Percentiles rank a stretch among this genome's conserved stretches.
phyloP scores from a whole-genome alignment of 495 filamentous ascomycete genomes.

The Viridothelium virens region DNA sequence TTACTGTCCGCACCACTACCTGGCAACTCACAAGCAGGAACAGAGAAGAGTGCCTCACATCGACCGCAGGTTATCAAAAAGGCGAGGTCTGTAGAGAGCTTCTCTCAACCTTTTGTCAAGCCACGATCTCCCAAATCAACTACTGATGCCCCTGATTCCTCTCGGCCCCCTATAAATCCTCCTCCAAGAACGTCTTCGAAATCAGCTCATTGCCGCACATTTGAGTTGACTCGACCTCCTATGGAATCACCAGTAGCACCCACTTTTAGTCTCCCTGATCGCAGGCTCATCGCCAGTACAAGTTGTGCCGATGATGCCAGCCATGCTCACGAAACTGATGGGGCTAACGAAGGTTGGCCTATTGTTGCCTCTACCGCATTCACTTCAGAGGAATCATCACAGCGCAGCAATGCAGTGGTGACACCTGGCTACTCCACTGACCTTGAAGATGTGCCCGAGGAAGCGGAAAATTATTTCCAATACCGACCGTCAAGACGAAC shows the following conservation, averaged over 20 bases:
- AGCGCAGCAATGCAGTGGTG: slow-evolving; percentile 32
- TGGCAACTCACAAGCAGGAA: neutral
- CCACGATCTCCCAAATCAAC: slow-evolving; percentile 18
- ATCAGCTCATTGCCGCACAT: neutral
- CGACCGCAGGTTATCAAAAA: slow-evolving; percentile 1
- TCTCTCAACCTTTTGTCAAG: slow-evolving; percentile 26
- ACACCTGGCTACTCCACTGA: slow-evolving; percentile 40
- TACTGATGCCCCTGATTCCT: slow-evolving; percentile 4
- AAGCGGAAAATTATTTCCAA: slow-evolving; percentile 46
- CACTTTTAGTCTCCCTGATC: slow-evolving; percentile 12
- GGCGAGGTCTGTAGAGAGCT: slow-evolving; percentile 25
- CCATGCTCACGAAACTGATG: slow-evolving; percentile 21
- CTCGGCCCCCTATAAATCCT: slow-evolving; percentile 20
- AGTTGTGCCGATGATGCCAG: slow-evolving; percentile 9
- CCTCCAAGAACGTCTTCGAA: slow-evolving; percentile 24
- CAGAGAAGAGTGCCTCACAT: neutral
- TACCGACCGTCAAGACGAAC: slow-evolving; percentile 19
- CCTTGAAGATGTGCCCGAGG: slow-evolving; percentile 66
- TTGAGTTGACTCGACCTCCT: slow-evolving; percentile 14
- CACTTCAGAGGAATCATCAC: slow-evolving; percentile 41
- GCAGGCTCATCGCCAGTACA: slow-evolving; percentile 5
- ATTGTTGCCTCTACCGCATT: slow-evolving; percentile 38
- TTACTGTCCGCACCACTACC: slow-evolving; percentile 12
- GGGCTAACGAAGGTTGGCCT: slow-evolving; percentile 18
- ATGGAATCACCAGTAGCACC: slow-evolving; percentile 22